Conservation (phyloP, 345 rosid species). For the Lagerstroemia speciosa region DNA sequence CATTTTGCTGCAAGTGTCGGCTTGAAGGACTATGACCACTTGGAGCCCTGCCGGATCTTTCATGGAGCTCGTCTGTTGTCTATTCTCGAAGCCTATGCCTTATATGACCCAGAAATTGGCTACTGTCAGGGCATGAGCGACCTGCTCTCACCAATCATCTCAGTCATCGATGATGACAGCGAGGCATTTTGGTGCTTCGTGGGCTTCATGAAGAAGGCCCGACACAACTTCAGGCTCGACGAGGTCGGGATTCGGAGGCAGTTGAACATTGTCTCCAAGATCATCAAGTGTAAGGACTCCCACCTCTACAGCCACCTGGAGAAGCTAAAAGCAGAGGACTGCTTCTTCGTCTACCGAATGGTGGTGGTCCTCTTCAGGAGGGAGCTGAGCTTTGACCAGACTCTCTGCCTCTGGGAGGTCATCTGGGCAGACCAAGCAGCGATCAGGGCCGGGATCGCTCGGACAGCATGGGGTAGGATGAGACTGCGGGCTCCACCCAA, state of each 20-base stretch:
- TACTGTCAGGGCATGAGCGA: conserved; percentile 99
- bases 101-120: conserved; percentile 72
- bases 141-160: conserved; percentile 66
- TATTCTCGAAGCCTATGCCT: conserved; percentile 84
- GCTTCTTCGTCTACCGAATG: conserved; percentile 93
- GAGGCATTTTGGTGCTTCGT: conserved; percentile 93
- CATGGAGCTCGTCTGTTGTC: conserved; percentile 84
- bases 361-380: conserved; percentile 86
- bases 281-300: conserved; percentile 69
- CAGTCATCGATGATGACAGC: conserved; percentile 62
- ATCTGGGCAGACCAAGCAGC: conserved; percentile 98
- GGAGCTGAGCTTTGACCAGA: conserved; percentile 75
- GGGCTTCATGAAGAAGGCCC: conserved; percentile 88
- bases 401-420: conserved; percentile 92
- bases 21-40: conserved; percentile 63
- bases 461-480: conserved; percentile 77
- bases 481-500: conserved; percentile 83
- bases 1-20: conserved; percentile 53
- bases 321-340: conserved; percentile 85
- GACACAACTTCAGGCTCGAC: conserved; percentile 89
- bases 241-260: conserved; percentile 90
- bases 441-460: conserved; percentile 58
- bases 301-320: conserved; percentile 79
- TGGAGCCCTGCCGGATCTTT: conserved; percentile 69
- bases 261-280: conserved; percentile 67